Percentiles rank a stretch among this genome's conserved stretches.
These are phyloP conservation scores for Boletus speciosus DNA, from an alignment of 768 basidiomycete genomes.

Conservation along the genomic window DNA sequence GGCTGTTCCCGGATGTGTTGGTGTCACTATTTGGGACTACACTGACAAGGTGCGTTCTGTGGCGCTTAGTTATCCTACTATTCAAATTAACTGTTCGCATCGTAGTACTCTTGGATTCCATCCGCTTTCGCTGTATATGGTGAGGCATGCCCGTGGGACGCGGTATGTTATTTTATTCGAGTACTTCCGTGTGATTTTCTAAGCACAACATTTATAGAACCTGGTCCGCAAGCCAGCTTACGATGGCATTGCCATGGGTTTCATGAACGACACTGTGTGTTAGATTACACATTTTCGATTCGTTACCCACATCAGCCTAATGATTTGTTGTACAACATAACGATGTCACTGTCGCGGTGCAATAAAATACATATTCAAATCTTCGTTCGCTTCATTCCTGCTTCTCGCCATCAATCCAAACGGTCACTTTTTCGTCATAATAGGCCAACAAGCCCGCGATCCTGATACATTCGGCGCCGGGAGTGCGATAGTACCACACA, in stretches of 20 bases:
- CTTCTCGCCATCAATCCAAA: slow-evolving; percentile 59
- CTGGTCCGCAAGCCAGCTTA: slow-evolving; percentile 15
- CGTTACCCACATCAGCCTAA: too few relatives aligned
- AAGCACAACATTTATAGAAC: slow-evolving; percentile 1
- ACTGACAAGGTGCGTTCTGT: slow-evolving; percentile 30
- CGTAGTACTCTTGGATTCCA: slow-evolving; percentile 18
- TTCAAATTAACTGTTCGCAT: background rate
- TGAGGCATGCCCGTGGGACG: slow-evolving; percentile 17
- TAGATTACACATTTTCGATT: background rate
- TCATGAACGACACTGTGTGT: background rate
- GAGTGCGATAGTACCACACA: slow-evolving; percentile 63
- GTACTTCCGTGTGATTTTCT: background rate
- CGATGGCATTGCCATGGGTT: slow-evolving; percentile 10
- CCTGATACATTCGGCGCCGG: slow-evolving; percentile 46
- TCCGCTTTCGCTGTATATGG: slow-evolving; percentile 5
- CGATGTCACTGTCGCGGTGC: background rate
- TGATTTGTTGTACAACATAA: slow-evolving; percentile 4
- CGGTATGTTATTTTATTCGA: background rate
- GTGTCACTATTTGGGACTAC: slow-evolving; percentile 41
- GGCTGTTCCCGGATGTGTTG: slow-evolving; percentile 34
- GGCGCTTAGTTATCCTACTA: slow-evolving; percentile 18
- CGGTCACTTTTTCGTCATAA: slow-evolving; percentile 66
- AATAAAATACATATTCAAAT: background rate
- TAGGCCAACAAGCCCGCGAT: slow-evolving; percentile 55
- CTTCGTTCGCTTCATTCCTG: slow-evolving; percentile 34